These are phyloP conservation scores for Croton laevigatus DNA, from an alignment of 441 rosid genomes.

Conservation along the genomic window DNA sequence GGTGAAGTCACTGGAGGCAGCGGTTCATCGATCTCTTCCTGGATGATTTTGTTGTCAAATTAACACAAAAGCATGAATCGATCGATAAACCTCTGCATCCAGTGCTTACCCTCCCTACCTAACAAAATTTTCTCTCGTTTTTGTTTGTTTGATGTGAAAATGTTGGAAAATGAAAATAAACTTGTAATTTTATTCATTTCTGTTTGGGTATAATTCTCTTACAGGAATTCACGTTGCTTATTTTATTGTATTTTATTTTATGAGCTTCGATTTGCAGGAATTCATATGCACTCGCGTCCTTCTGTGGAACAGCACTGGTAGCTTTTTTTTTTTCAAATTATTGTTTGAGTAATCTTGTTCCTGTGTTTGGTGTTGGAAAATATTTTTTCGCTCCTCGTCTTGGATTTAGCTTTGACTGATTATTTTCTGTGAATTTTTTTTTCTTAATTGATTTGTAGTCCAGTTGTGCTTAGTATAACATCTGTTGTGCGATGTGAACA, in stretches of 20 bases:
- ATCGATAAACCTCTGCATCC: conserved; percentile 99
- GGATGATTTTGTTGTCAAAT: conserved; percentile 32
- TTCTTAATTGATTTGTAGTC: background rate
- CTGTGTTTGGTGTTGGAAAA: background rate
- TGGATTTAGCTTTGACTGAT: background rate
- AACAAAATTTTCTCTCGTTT: background rate
- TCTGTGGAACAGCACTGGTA: conserved; percentile 2
- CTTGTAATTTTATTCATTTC: background rate
- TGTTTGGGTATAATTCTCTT: background rate
- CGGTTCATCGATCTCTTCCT: conserved; percentile 98
- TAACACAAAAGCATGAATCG: conserved; percentile 60
- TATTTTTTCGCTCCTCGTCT: background rate
- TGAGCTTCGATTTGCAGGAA: conserved; percentile 3
- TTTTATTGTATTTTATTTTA: background rate
- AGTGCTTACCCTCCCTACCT: conserved; percentile 41
- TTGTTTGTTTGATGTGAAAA: conserved; percentile 21
- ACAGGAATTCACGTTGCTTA: background rate
- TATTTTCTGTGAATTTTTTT: background rate
- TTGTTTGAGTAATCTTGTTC: background rate
- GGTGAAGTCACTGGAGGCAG: conserved; percentile 87
- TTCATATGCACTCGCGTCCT: background rate
- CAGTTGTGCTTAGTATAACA: background rate
- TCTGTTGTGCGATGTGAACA: background rate
- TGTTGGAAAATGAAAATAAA: background rate
- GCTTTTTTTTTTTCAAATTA: background rate